A percentile compares a stretch with the other conserved stretches of the same genome.
These are phyloP conservation scores for Smithsoniella earleae DNA, from an alignment of 163 green algal genomes.

Conservation along the genomic window DNA sequence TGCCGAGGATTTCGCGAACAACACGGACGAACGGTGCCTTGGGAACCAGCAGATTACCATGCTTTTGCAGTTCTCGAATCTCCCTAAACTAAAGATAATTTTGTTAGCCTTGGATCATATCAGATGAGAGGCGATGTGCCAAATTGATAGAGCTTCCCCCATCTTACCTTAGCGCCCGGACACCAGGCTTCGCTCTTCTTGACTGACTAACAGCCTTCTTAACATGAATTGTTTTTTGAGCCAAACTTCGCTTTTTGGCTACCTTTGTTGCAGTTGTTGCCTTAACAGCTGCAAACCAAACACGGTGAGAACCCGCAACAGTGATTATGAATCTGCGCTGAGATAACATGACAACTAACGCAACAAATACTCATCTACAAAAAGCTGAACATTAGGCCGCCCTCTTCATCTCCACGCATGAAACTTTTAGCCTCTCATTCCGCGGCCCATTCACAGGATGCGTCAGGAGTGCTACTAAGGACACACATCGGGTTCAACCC, in stretches of 20 bases:
- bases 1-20: neutral
- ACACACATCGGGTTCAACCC: neutral
- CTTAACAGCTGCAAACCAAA: neutral
- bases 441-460: no score
- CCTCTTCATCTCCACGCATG: no score
- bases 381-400: no score
- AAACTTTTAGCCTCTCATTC: no score
- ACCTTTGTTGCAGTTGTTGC: neutral
- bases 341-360: neutral
- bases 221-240: no score
- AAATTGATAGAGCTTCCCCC: neutral
- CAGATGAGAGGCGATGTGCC: no score
- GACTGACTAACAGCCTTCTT: no score
- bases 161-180: neutral
- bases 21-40: neutral
- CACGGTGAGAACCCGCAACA: neutral
- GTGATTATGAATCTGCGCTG: neutral
- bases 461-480: no score
- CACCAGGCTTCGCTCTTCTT: neutral
- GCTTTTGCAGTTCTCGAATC: conserved; percentile 13
- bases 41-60: conserved; percentile 1
- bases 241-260: neutral
- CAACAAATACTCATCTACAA: no score
- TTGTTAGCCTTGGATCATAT: neutral
- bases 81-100: neutral